Evolutionary conservation across 202 grass and related monocot genomes (phyloP), one percentile per base, ranked within the genome.

Genomic region (Hordeum pubiflorum): DNA sequence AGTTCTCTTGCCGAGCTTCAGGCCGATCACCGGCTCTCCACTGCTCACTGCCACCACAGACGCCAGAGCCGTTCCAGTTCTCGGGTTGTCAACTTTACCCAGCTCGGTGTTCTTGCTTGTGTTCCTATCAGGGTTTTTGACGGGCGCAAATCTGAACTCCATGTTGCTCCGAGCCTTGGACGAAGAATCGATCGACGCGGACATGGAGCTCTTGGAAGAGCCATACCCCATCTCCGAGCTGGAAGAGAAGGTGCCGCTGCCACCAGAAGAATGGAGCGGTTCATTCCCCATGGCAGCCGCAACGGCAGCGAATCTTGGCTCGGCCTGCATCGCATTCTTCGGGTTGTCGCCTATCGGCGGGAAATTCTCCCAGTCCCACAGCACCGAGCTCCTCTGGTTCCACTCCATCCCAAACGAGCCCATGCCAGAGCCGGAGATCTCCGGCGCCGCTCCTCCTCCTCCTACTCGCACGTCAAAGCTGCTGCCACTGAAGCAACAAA

Each of bases 321-420:
- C 78, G 18, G 26, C 37, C 37, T 85, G 78, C 23, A 81, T 76
- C 10, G 7, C 74, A 69, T 50, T 58, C 79, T 73, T 88, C 10
- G 50, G 21, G 10, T 85, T 87, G 10, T 90, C 82, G 36, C 82
- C 77, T 63, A 88, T 22, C 5, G 41, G 58, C 0, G 27, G 79
- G 13, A 83, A 77, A 74, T 85, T 86, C 54, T 83, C 91, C 87
- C 91, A 93, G 31, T 93, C 87, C 91, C 91, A 93, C 50, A 87
- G 22, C 48, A 88, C 56, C 0, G 85, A 55, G 15, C 79, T 79
- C 84, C 81, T 90, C 36, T 79, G 82, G 62, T 69, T 87, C 85
- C 91, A 90, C 60, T 93, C 91, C 91, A 90, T 90, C 75, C 75
- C 74, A 40, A 81, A 88, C 4, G 85, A 85, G 46, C 81, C 52